Conservation (phyloP, 2,329 filamentous ascomycete species). For the Colletotrichum lupini region DNA sequence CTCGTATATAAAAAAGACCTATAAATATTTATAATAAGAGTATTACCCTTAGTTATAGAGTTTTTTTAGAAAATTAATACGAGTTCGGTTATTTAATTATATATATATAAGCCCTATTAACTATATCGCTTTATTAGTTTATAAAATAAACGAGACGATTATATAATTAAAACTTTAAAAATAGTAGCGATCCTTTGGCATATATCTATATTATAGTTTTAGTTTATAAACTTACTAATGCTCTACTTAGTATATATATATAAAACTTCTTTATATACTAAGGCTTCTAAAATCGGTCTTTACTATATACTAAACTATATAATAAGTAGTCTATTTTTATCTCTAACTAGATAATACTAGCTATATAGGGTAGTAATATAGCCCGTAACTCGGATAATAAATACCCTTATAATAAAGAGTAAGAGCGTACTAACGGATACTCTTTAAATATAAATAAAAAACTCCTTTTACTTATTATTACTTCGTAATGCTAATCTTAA, state of each 20-base stretch:
- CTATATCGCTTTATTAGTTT: conserved; percentile 43
- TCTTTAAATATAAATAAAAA: conserved; percentile 42
- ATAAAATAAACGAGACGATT: conserved; percentile 19
- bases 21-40: conserved; percentile 42
- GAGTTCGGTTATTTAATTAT: conserved; percentile 42
- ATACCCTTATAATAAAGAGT: conserved; percentile 38
- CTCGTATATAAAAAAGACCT: too few species aligned
- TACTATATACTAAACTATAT: conserved; percentile 42
- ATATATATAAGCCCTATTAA: conserved; percentile 41
- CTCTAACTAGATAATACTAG: conserved; percentile 30
- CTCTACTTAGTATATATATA: conserved; percentile 37
- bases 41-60: conserved; percentile 42
- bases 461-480: conserved; percentile 39
- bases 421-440: conserved; percentile 42
- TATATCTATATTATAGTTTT: not conserved
- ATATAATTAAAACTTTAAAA: conserved; percentile 28
- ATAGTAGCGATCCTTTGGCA: conserved; percentile 25
- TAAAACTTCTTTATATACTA: conserved; percentile 37
- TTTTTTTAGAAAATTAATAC: conserved; percentile 37
- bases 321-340: not conserved
- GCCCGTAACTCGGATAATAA: conserved; percentile 12
- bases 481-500: conserved; percentile 39
- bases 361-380: conserved; percentile 41
- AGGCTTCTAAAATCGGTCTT: conserved; percentile 38
- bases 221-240: conserved; percentile 23